Evolutionary conservation across 495 filamentous ascomycete genomes (phyloP).

Genomic region (Lepraria neglecta): DNA sequence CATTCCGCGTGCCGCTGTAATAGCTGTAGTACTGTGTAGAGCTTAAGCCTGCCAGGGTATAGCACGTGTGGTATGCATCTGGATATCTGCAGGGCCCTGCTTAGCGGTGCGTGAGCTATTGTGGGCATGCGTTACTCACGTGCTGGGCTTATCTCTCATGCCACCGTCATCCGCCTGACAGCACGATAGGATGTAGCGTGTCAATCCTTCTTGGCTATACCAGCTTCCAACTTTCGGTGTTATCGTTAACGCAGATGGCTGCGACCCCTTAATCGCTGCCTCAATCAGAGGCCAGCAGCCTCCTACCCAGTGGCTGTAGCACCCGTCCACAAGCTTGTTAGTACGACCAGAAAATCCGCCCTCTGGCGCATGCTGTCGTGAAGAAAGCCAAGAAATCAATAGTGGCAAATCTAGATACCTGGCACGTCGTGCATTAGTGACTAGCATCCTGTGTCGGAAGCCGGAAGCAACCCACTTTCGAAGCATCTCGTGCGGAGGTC

Average conservation of each 20-base stretch:
- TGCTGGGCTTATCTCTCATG: constrained; percentile 86
- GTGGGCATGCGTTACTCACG: constrained; percentile 49
- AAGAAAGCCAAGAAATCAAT: constrained; percentile 79
- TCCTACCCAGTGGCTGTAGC: constrained; percentile 96
- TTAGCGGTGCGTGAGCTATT: constrained; percentile 1
- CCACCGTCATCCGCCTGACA: constrained; percentile 77
- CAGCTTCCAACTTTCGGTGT: constrained; percentile 39
- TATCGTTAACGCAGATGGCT: constrained; percentile 18
- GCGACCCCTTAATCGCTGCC: constrained; percentile 59
- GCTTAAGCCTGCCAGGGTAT: constrained; percentile 80
- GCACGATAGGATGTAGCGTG: constrained; percentile 80
- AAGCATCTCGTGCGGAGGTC: constrained; percentile 65
- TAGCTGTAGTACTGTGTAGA: constrained; percentile 70
- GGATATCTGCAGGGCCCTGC: constrained; percentile 7
- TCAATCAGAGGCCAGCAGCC: constrained; percentile 88
- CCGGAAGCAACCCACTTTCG: constrained; percentile 41
- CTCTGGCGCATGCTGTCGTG: constrained; percentile 84
- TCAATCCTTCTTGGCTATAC: constrained; percentile 78
- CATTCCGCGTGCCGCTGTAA: constrained; percentile 43
- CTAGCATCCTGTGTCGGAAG: neutral
- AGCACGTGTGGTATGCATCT: constrained; percentile 88
- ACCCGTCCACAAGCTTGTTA: constrained; percentile 98
- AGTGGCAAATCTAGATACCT: constrained; percentile 73
- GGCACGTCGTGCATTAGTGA: constrained; percentile 6
- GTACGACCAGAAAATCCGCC: constrained; percentile 87